Conservation (phyloP, 1,284 basidiomycete species). For the Heterobasidion parviporum region DNA sequence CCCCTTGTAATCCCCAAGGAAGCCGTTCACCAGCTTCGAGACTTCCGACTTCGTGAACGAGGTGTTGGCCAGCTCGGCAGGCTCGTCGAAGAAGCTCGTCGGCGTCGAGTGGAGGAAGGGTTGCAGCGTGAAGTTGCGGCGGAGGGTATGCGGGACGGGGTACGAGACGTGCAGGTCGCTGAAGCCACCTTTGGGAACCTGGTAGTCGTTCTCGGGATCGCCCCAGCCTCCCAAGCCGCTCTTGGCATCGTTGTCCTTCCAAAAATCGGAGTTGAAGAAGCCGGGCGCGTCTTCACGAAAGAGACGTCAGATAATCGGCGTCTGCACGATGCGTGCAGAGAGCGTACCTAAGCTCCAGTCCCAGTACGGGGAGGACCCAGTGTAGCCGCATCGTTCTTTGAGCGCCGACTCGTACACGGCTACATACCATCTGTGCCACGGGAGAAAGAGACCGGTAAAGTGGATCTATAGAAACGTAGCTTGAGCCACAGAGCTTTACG, state of each 20-base stretch:
- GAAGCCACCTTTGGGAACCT: conserved; percentile 25
- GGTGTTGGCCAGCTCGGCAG: conserved; percentile 17
- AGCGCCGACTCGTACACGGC: conserved; percentile 22
- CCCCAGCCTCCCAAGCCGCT: conserved; percentile 32
- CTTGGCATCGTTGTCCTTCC: conserved; percentile 18
- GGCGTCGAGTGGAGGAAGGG: conserved; percentile 14
- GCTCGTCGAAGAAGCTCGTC: not conserved
- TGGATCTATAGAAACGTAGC: conserved; percentile 19
- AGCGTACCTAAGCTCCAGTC: conserved; percentile 26
- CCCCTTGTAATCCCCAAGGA: conserved; percentile 23
- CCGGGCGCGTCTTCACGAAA: conserved; percentile 20
- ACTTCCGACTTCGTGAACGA: conserved; percentile 22
- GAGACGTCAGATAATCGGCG: not conserved
- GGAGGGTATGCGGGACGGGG: conserved; percentile 24
- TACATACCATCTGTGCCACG: conserved; percentile 31
- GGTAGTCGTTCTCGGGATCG: conserved; percentile 21
- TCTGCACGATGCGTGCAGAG: not conserved
- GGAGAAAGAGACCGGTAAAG: conserved; percentile 27
- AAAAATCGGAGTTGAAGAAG: conserved; percentile 22
- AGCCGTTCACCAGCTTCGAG: conserved; percentile 18
- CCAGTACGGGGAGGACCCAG: conserved; percentile 29
- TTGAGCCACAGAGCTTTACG: not conserved
- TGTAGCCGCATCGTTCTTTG: conserved; percentile 24
- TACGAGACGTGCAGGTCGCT: conserved; percentile 22
- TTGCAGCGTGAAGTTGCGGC: conserved; percentile 27